Percentiles rank a stretch among this genome's conserved stretches.
phyloP scores from a whole-genome alignment of 2,329 filamentous ascomycete species.

The Kalaharituber pfeilii region DNA sequence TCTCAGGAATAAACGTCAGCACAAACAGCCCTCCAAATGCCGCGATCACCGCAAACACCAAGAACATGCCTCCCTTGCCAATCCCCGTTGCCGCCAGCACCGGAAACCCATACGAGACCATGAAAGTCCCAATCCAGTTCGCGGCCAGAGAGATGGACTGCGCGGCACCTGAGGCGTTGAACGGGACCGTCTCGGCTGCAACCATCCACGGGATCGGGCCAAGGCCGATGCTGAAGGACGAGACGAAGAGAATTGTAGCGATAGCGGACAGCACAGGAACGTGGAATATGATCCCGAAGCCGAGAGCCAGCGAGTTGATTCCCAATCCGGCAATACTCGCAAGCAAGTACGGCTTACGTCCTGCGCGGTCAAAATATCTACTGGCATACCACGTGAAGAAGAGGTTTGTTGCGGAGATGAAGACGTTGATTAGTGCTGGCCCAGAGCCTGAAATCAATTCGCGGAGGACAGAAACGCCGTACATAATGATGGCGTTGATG shows the following conservation, averaged over 20 bases:
- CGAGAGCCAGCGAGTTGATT: slow-evolving; percentile 55
- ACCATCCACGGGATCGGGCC: slow-evolving; percentile 92
- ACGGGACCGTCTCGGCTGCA: slow-evolving; percentile 72
- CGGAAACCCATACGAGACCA: slow-evolving; percentile 91
- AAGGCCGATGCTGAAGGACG: slow-evolving; percentile 74
- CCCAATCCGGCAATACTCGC: slow-evolving; percentile 75
- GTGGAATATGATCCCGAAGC: slow-evolving; percentile 57
- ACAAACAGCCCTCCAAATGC: slow-evolving; percentile 55
- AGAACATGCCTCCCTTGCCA: slow-evolving; percentile 69
- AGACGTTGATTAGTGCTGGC: slow-evolving; percentile 67
- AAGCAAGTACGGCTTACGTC: slow-evolving; percentile 70
- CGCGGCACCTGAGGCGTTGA: slow-evolving; percentile 77
- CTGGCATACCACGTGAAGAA: slow-evolving; percentile 65
- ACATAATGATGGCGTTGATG: slow-evolving; percentile 97
- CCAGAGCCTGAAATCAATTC: slow-evolving; percentile 57
- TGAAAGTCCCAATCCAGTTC: slow-evolving; percentile 79
- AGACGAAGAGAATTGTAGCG: slow-evolving; percentile 69
- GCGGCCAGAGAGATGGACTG: slow-evolving; percentile 76
- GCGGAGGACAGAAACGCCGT: slow-evolving; percentile 76
- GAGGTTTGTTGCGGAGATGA: slow-evolving; percentile 75
- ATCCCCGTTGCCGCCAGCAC: slow-evolving; percentile 63
- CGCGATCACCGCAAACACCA: slow-evolving; percentile 69
- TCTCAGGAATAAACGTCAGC: slow-evolving; percentile 61
- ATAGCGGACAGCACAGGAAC: slow-evolving; percentile 62
- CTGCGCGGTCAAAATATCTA: slow-evolving; percentile 70